Conservation (phyloP, 805 yeast species). For the Metschnikowia picachoensis region DNA sequence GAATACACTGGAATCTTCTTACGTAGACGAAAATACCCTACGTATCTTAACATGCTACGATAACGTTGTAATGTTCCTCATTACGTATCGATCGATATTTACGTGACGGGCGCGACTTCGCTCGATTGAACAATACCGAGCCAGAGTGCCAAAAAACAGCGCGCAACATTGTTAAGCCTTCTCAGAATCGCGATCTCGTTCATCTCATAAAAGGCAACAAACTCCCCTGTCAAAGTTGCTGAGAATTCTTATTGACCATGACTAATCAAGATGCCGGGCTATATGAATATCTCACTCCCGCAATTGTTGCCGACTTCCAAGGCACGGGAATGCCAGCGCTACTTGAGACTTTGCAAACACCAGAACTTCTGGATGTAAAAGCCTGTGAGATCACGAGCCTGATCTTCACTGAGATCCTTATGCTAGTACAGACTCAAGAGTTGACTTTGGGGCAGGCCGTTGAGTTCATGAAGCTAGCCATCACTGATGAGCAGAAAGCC, state of each 20-base stretch:
- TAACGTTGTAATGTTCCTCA: no score
- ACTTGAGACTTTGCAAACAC: constrained; percentile 28
- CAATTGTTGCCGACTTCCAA: constrained; percentile 29
- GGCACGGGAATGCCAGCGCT: constrained; percentile 32
- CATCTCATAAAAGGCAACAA: no score
- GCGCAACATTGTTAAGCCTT: no score
- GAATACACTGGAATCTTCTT: no score
- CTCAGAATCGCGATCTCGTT: no score
- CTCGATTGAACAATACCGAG: no score
- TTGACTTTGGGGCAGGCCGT: constrained; percentile 18
- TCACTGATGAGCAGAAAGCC: constrained; percentile 32
- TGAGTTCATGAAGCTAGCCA: constrained; percentile 25
- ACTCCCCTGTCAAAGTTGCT: no score
- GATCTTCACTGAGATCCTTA: constrained; percentile 33
- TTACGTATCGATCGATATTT: no score
- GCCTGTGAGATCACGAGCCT: constrained; percentile 20
- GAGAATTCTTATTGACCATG: background rate
- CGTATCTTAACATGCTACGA: no score
- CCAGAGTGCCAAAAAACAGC: no score
- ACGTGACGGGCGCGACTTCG: no score
- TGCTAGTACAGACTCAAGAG: constrained; percentile 22
- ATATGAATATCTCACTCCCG: constrained; percentile 26
- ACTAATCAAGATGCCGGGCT: background rate
- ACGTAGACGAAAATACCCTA: no score
- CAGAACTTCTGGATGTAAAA: constrained; percentile 19